Percentiles rank a stretch among this genome's conserved stretches.
Evolutionary conservation across 2,329 filamentous ascomycete genomes (phyloP).

Genomic region (Emydomyces testavorans): DNA sequence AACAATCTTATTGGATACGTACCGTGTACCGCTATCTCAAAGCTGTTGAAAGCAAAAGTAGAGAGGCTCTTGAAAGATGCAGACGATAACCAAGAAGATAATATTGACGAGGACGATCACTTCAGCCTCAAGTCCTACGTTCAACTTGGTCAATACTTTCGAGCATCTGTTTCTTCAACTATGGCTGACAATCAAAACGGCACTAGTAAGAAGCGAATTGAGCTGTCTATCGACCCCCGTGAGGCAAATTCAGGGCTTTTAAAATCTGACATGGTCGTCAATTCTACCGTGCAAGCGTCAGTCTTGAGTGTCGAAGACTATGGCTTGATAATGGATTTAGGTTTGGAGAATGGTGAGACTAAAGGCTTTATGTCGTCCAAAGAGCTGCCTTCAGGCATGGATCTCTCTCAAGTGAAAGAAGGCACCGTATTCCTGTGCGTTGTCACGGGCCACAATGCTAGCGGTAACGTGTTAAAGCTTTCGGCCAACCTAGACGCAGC

Average conservation of each 20-base stretch:
- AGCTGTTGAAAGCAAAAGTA: conserved; percentile 62
- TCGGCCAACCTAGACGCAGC: conserved; percentile 61
- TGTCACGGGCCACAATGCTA: conserved; percentile 60
- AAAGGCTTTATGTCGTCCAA: conserved; percentile 71
- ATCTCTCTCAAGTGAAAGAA: conserved; percentile 60
- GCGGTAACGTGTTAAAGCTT: conserved; percentile 76
- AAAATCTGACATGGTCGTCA: conserved; percentile 59
- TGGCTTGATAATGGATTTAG: conserved; percentile 85
- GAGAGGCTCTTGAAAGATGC: conserved; percentile 54
- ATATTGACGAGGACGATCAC: conserved; percentile 31
- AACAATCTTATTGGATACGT: conserved; percentile 90
- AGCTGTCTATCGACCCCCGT: conserved; percentile 70
- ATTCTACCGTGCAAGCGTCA: conserved; percentile 74
- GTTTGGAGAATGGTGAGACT: conserved; percentile 54
- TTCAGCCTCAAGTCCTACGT: conserved; percentile 68
- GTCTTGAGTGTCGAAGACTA: conserved; percentile 91
- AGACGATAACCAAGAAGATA: conserved; percentile 44
- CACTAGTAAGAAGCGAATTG: conserved; percentile 64
- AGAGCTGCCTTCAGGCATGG: conserved; percentile 58
- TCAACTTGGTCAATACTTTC: conserved; percentile 72
- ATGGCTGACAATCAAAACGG: conserved; percentile 42
- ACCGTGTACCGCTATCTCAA: conserved; percentile 82
- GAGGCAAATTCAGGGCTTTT: conserved; percentile 66
- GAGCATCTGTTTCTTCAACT: conserved; percentile 71
- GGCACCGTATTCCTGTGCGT: conserved; percentile 78